These are phyloP conservation scores for Cnidoscolus chayamansa DNA, from an alignment of 441 rosid genomes.

Conservation along the genomic window DNA sequence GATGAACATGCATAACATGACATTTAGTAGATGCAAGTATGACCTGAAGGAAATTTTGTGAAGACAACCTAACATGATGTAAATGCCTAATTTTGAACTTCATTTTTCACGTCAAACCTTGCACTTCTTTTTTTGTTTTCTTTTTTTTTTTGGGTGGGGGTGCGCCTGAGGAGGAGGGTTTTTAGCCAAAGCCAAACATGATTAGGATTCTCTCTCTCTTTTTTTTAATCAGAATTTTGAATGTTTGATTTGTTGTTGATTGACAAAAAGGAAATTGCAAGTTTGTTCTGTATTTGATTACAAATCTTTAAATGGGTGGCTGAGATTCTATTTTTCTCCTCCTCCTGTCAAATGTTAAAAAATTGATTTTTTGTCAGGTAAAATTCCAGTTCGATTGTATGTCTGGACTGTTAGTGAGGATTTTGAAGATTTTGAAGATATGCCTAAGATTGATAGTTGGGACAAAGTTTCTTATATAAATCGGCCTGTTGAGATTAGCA, in stretches of 20 bases:
- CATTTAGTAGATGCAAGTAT: neutral
- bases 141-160: too few species aligned
- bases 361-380: slow-evolving; percentile 42
- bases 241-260: neutral
- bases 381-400: slow-evolving; percentile 82
- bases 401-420: slow-evolving; percentile 50
- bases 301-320: neutral
- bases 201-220: too few species aligned
- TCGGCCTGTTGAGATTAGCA: slow-evolving; percentile 63
- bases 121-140: neutral
- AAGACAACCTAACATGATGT: neutral
- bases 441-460: slow-evolving; percentile 65
- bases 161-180: too few species aligned
- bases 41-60: neutral
- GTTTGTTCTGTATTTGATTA: neutral
- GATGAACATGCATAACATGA: neutral
- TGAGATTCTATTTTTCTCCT: neutral
- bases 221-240: neutral
- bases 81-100: slow-evolving; percentile 4
- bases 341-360: neutral
- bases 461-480: slow-evolving; percentile 75
- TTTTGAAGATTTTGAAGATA: slow-evolving; percentile 67
- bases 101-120: neutral
- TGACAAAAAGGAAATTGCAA: neutral
- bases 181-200: too few species aligned